Evolutionary conservation across 148 eudicot genomes (phyloP), one percentile per base, ranked within the genome.

Genomic region (Linanthus parryae): DNA sequence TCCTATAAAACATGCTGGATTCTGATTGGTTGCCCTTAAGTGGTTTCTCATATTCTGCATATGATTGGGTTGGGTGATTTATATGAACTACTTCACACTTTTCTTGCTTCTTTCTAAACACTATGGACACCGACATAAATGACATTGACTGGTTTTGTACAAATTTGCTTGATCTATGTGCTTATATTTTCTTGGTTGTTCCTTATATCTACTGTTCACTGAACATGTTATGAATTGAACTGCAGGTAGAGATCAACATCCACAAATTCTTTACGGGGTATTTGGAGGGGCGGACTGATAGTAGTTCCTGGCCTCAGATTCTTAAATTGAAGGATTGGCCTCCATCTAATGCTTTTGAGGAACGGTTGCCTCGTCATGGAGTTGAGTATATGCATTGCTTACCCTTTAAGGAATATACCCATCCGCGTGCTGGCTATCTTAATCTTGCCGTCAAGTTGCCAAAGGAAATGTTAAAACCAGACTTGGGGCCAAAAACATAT

Each of bases 261-360:
- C 81, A 72, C 52, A 39, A 72, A 40, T 84, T 84, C 64, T 84
- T 80, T 54, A 48, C 44, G 0, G 86, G 85, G 61, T 83, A 79
- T 63, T 26, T 37, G 12, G 67, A 72, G 28, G 80, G 82, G 54
- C 69, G 48, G 27, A 37, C 20, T 42, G 76, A 71, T 59, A 45
- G 9, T 17, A 11, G 8, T 30, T 44, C n/a, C 17, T 77, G 86
- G 79, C 86, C 91, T 44, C 54, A 61, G 43, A 54, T 80, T 35
- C 49, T 84, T 48, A 84, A 84, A 58, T 67, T 84, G 62, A 77
- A 77, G 51, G 83, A 84, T 62, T 84, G 92, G 86, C 83, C 83
- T 6, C 83, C 79, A 10, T 56, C 79, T 53, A 69, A 71, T 44
- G 68, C 65, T 36, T 80, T 80, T 36, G 71, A 80, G 34, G 45